Conservation (phyloP, 495 filamentous ascomycete genomes). For the Acidiella bohemica region DNA sequence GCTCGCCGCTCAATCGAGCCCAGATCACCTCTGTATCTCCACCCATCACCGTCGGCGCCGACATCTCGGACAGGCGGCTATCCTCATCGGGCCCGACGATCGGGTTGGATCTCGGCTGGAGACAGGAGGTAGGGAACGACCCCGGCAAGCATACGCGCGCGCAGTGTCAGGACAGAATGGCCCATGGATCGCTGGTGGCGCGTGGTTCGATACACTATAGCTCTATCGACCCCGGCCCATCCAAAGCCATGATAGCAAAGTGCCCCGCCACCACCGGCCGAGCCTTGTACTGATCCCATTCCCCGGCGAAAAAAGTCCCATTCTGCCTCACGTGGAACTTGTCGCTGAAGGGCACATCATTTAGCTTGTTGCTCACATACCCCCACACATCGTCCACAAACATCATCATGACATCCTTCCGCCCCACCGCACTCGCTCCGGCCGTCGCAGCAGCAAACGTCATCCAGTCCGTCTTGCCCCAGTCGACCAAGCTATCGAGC, state of each 20-base stretch:
- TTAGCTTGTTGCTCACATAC: conserved; percentile 37
- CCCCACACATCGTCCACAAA: conserved; percentile 31
- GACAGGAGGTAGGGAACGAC: too few species aligned
- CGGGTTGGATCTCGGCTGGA: too few species aligned
- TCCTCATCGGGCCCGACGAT: conserved; percentile 15
- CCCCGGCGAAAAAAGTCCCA: conserved; percentile 20
- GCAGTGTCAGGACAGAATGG: too few species aligned
- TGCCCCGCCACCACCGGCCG: conserved; percentile 45
- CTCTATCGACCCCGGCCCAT: background rate
- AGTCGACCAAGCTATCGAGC: conserved; percentile 12
- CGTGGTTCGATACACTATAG: too few species aligned
- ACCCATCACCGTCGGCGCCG: background rate
- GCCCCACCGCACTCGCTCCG: conserved; percentile 1
- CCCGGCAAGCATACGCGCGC: too few species aligned
- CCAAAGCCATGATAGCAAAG: conserved; percentile 36
- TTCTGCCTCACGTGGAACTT: conserved; percentile 22
- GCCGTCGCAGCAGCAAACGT: conserved; percentile 14
- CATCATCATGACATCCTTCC: conserved; percentile 16
- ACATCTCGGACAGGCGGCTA: background rate
- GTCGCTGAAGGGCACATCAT: conserved; percentile 37
- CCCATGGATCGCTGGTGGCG: too few species aligned
- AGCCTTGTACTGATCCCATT: conserved; percentile 22
- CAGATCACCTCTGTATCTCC: too few species aligned
- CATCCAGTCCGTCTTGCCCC: conserved; percentile 24
- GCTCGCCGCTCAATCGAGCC: too few species aligned